A percentile compares a stretch with the other conserved stretches of the same genome.
Evolutionary conservation across 495 filamentous ascomycete species (phyloP).

Genomic region (Aspergillus campestris): DNA sequence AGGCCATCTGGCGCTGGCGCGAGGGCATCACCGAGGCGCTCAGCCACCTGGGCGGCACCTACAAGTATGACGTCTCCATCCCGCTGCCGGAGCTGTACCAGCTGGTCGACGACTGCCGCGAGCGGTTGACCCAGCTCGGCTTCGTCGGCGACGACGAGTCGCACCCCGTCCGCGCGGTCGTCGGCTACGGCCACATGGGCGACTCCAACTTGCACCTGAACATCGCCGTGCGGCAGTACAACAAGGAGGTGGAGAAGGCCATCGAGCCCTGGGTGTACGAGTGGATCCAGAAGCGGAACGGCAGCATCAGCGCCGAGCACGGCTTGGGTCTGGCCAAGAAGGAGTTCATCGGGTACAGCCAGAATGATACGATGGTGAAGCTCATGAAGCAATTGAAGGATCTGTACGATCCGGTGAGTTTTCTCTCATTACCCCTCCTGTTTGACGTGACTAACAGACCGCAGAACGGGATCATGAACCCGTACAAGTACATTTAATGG

Average conservation of each 20-base stretch:
- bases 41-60: constrained; percentile 88
- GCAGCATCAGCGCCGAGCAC: constrained; percentile 94
- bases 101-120: constrained; percentile 75
- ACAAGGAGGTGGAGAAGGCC: constrained; percentile 78
- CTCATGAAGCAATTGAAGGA: constrained; percentile 93
- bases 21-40: constrained; percentile 85
- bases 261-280: constrained; percentile 96
- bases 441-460: constrained; percentile 18
- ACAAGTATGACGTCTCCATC: constrained; percentile 98
- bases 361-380: constrained; percentile 72
- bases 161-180: constrained; percentile 73
- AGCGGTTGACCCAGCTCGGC: constrained; percentile 59
- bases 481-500: constrained; percentile 72
- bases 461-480: constrained; percentile 91
- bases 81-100: constrained; percentile 80
- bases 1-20: constrained; percentile 80
- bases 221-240: constrained; percentile 68
- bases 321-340: constrained; percentile 92
- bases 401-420: constrained; percentile 81
- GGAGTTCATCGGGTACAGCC: constrained; percentile 85
- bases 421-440: not conserved
- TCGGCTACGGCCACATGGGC: constrained; percentile 98
- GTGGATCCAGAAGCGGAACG: constrained; percentile 79
- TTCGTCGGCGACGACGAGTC: constrained; percentile 71
- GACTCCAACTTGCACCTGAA: constrained; percentile 94